These are phyloP conservation scores for Rhypophila decipiens DNA, from an alignment of 495 filamentous ascomycete genomes.

Conservation along the genomic window DNA sequence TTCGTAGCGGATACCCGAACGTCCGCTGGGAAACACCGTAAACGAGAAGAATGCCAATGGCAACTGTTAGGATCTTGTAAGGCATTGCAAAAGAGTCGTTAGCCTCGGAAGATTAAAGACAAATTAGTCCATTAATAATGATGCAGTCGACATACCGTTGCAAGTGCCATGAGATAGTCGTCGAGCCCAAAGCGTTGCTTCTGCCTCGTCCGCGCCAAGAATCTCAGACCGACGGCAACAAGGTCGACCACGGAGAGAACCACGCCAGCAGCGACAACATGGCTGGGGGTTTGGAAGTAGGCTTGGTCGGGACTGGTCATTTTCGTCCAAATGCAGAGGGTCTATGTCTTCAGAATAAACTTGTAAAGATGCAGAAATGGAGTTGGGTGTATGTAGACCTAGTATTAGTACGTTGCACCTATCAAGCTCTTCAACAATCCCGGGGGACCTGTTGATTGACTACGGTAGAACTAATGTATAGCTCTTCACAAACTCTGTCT, in stretches of 20 bases:
- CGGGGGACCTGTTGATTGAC: too few relatives aligned
- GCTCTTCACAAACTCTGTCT: too few relatives aligned
- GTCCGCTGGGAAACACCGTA: conserved; percentile 14
- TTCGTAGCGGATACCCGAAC: conserved; percentile 3
- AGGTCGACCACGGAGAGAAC: conserved; percentile 11
- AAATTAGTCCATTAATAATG: too few relatives aligned
- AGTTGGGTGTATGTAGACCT: too few relatives aligned
- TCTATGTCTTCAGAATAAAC: too few relatives aligned
- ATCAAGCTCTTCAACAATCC: too few relatives aligned
- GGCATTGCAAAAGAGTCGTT: too few relatives aligned
- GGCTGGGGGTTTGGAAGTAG: conserved; percentile 8
- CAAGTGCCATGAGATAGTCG: conserved; percentile 28
- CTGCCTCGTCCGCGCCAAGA: conserved; percentile 15
- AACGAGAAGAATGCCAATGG: conserved; percentile 4
- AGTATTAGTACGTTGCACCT: too few relatives aligned
- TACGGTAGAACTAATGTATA: too few relatives aligned
- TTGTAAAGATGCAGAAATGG: too few relatives aligned
- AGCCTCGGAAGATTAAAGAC: too few relatives aligned
- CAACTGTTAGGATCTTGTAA: conserved; percentile 7
- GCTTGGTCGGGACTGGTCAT: not conserved
- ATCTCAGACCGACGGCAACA: conserved; percentile 10
- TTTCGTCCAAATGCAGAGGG: too few relatives aligned
- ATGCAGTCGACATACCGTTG: conserved; percentile 11
- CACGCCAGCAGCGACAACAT: conserved; percentile 14
- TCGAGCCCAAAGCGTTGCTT: conserved; percentile 20